phyloP scores from a whole-genome alignment of 1,139 yeast species.

The Citeromyces siamensis region DNA sequence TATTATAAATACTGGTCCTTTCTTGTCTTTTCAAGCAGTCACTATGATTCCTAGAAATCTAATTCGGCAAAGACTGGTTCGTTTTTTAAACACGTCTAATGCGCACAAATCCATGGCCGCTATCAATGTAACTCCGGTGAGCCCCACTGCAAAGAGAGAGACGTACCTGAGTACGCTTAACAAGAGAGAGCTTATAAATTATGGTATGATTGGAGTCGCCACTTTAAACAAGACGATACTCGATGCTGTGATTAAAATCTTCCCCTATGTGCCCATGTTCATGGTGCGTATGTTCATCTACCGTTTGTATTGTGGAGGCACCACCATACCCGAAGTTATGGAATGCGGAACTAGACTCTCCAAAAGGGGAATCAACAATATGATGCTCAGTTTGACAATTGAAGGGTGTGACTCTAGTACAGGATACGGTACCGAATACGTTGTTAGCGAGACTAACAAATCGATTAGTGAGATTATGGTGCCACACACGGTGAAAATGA shows the following conservation, averaged over 20 bases:
- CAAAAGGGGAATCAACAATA: conserved; percentile 72
- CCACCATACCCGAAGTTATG: conserved; percentile 54
- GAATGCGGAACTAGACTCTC: conserved; percentile 57
- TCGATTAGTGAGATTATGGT: conserved; percentile 62
- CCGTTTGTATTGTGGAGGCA: conserved; percentile 88
- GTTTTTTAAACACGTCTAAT: not conserved
- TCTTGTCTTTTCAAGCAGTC: too few species aligned
- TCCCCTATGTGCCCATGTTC: conserved; percentile 66
- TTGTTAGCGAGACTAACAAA: conserved; percentile 51
- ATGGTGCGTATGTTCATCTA: conserved; percentile 64
- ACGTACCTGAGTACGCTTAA: conserved; percentile 16
- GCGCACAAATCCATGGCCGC: conserved; percentile 1
- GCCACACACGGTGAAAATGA: conserved; percentile 50
- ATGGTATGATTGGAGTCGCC: conserved; percentile 54
- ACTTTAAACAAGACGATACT: conserved; percentile 53
- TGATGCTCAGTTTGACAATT: conserved; percentile 89
- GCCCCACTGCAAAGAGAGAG: not conserved
- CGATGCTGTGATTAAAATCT: conserved; percentile 46
- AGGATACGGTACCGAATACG: conserved; percentile 38
- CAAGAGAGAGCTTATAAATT: conserved; percentile 36
- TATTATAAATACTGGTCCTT: too few species aligned
- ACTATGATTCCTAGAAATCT: too few species aligned
- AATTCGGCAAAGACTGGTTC: not conserved
- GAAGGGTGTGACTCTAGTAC: conserved; percentile 81
- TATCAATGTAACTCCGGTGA: not conserved